These are phyloP conservation scores for Danielia oregonensis DNA, from an alignment of 805 yeast species.

Conservation along the genomic window DNA sequence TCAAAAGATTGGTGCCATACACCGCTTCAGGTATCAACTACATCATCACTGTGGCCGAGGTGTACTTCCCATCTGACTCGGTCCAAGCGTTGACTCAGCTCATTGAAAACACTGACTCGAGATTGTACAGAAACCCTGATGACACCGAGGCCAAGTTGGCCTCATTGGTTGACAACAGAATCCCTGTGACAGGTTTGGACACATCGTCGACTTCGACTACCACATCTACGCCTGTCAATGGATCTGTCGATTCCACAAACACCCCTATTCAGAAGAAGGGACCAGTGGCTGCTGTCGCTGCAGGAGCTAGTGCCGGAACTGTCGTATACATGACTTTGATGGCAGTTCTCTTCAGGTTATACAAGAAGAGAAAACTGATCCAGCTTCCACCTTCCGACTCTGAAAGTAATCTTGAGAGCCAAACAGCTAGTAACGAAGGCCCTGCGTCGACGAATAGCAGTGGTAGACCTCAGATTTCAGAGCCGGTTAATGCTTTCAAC, in stretches of 20 bases:
- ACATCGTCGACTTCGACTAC: conserved; percentile 8
- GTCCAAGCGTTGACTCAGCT: conserved; percentile 47
- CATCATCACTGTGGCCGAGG: conserved; percentile 83
- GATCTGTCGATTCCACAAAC: conserved; percentile 31
- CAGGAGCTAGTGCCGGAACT: conserved; percentile 82
- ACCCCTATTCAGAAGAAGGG: conserved; percentile 23
- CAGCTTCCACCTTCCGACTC: conserved; percentile 40
- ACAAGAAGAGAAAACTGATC: conserved; percentile 36
- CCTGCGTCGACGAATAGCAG: background rate
- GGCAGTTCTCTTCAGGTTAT: conserved; percentile 50
- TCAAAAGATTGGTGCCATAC: conserved; percentile 73
- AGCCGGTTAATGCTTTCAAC: conserved; percentile 66
- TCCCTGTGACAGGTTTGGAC: conserved; percentile 50
- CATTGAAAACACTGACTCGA: conserved; percentile 50
- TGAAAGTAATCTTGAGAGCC: conserved; percentile 33
- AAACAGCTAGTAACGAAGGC: conserved; percentile 22
- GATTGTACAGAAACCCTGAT: conserved; percentile 57
- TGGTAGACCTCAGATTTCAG: conserved; percentile 46
- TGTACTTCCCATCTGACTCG: conserved; percentile 64
- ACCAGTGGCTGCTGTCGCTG: conserved; percentile 70
- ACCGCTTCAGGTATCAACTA: conserved; percentile 50
- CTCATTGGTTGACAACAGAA: conserved; percentile 65
- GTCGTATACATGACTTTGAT: conserved; percentile 59
- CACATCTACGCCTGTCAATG: conserved; percentile 19
- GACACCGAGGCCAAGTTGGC: conserved; percentile 56